phyloP scores from a whole-genome alignment of 768 basidiomycete species.

The Rhodotorula paludigena region DNA sequence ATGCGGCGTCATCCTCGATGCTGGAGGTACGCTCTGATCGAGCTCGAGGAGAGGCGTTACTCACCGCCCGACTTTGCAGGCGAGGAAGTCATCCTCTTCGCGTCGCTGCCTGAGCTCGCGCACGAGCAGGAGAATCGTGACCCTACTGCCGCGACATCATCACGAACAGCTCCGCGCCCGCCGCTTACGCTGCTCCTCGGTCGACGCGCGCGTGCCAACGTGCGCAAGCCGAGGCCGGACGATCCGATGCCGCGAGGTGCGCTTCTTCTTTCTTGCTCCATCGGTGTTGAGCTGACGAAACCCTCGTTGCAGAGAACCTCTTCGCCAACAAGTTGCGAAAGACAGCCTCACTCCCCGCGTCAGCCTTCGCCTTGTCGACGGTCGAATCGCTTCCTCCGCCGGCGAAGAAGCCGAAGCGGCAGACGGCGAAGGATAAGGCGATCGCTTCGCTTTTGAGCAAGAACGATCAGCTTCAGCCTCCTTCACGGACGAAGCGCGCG shows the following conservation, averaged over 20 bases:
- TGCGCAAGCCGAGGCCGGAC: conserved; percentile 29
- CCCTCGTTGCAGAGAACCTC: conserved; percentile 36
- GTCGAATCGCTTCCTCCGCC: not conserved
- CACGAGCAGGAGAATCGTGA: conserved; percentile 1
- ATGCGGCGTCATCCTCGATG: conserved; percentile 20
- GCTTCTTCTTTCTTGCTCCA: not conserved
- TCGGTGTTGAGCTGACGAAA: no score
- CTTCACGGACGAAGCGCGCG: not conserved
- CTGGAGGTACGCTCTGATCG: conserved; percentile 7
- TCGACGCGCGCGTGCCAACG: not conserved
- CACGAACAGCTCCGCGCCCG: not conserved
- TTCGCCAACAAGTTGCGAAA: conserved; percentile 33
- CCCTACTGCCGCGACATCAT: not conserved
- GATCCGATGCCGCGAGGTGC: conserved; percentile 34
- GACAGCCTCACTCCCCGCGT: conserved; percentile 32
- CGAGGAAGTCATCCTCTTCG: conserved; percentile 33
- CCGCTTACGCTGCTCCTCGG: conserved; percentile 27
- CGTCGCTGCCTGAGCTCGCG: not conserved
- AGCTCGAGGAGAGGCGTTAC: not conserved
- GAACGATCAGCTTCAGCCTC: not conserved
- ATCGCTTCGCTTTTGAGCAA: conserved; percentile 15
- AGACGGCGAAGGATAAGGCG: conserved; percentile 24
- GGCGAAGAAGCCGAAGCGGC: conserved; percentile 9
- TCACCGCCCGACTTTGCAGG: conserved; percentile 1
- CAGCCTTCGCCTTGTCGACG: conserved; percentile 8